phyloP scores from a whole-genome alignment of 2,329 filamentous ascomycete genomes.

The Raffaelea albimanens region DNA sequence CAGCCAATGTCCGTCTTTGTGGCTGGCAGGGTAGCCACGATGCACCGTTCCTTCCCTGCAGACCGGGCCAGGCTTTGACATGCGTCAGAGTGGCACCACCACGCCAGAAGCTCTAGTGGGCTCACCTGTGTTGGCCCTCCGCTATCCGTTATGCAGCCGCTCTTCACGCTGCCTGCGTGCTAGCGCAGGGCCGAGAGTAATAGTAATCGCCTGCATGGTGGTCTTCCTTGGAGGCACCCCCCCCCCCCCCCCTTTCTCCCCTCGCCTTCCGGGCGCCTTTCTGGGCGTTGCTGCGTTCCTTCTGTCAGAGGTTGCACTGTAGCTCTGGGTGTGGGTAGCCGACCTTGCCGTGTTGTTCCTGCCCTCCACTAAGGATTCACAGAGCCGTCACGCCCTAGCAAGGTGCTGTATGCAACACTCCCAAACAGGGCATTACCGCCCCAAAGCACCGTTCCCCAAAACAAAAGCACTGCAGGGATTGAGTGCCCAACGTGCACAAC shows the following conservation, averaged over 20 bases:
- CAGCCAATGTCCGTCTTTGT: conserved; percentile 66
- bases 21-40: conserved; percentile 87
- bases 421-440: not conserved
- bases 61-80: not conserved
- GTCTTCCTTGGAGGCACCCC: too few species aligned
- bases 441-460: not conserved
- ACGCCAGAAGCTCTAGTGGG: not conserved
- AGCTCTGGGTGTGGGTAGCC: not conserved
- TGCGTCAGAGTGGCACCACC: not conserved
- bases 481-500: not conserved
- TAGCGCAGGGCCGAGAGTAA: too few species aligned
- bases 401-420: not conserved
- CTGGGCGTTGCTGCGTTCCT: not conserved
- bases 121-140: not conserved
- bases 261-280: not conserved
- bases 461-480: too few species aligned
- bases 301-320: not conserved
- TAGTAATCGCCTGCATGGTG: too few species aligned
- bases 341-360: not conserved
- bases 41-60: not conserved
- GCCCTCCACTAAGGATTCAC: not conserved
- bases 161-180: not conserved
- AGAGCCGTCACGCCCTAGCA: not conserved
- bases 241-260: too few species aligned
- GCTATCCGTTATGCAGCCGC: not conserved